These are phyloP conservation scores for Clathrus columnatus DNA, from an alignment of 768 basidiomycete genomes.

Conservation along the genomic window DNA sequence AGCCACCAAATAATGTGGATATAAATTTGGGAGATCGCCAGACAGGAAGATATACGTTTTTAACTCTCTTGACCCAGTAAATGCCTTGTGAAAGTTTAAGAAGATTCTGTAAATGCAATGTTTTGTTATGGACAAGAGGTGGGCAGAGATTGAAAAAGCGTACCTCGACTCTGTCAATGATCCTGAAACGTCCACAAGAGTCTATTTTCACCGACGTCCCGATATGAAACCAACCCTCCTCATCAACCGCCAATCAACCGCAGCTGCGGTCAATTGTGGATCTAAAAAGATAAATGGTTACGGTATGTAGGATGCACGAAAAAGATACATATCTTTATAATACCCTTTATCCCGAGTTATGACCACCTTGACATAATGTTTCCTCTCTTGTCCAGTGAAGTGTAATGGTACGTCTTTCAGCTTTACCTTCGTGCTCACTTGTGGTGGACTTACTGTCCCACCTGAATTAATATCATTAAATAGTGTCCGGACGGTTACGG, in stretches of 20 bases:
- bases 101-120: background rate
- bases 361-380: background rate
- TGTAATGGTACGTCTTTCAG: background rate
- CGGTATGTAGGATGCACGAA: background rate
- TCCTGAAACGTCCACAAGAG: background rate
- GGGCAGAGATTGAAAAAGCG: background rate
- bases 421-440: background rate
- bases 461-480: background rate
- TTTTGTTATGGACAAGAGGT: background rate
- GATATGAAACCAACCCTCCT: background rate
- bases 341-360: background rate
- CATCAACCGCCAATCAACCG: background rate
- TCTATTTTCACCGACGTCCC: background rate
- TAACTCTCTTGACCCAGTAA: background rate
- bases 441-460: background rate
- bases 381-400: background rate
- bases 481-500: background rate
- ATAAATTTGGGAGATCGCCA: background rate
- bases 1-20: background rate
- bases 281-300: background rate
- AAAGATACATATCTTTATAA: background rate
- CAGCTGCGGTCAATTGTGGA: background rate
- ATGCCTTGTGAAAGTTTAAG: background rate
- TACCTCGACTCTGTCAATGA: background rate
- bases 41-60: background rate